Base-by-base conservation (phyloP, 352 stramenopile genomes). In the Albugo candida region DNA sequence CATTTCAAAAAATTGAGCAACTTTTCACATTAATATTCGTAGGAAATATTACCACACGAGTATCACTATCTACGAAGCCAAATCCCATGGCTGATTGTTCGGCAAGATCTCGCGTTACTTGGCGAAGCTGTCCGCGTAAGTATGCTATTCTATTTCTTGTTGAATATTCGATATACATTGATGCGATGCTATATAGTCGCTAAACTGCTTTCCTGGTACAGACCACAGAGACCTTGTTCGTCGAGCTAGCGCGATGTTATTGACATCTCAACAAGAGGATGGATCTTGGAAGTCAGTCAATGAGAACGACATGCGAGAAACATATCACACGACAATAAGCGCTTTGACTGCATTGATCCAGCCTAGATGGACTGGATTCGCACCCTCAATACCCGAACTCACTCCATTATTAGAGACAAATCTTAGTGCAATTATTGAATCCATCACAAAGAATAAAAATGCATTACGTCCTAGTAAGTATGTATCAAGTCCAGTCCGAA, bases 11-110 rank as follows among this genome's bases (percentile, higher is more conserved):
- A 10, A 3, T 24, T 8, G 20, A 19, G 38, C 20, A 19, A 10
- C 8, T 43, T 19, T 24, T 24, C 8, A 43, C 20, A 8, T 41
- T 2, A 48, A 41, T 3, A 2, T 48, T 6, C 36, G 24, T 48
- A 86, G 70, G 72, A 93, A 17, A 63, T 94, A 38, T 64, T 95
- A 37, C 78, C 81, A 14, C 81, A 94, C 54, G 83, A 95, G 58
- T 93, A 92, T 46, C 79, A 76, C n/a, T 93, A 92, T 47, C 58
- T 95, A 20, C 71, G 67, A 5, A 70, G 92, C 52, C 76, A 93
- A 47, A 60, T 94, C 37, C 64, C 83, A 17, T 64, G 75, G 47
- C 69, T 84, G 13, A 59, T 94, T 41, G 61, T 74, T 16, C 77
- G 75, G 16, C 73, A 88, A 51, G 76, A 93, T 52, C 51, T 75